Conservation (phyloP, 805 yeast genomes). For the Yamadazyma paraphyllophila region DNA sequence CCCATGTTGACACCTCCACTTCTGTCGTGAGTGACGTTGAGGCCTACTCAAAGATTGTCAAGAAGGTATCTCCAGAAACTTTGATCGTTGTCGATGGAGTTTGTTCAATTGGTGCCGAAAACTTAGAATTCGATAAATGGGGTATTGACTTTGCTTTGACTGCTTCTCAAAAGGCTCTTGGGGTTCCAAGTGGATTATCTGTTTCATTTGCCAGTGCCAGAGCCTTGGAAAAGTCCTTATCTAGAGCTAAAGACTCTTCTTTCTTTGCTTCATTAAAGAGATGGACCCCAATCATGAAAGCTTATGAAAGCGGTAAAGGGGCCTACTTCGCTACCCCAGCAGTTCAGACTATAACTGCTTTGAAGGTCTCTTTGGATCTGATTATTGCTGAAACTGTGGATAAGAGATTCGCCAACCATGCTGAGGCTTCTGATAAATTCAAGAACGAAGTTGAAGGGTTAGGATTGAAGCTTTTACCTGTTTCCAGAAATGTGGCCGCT, state of each 20-base stretch:
- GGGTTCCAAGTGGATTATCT: slow-evolving; percentile 90
- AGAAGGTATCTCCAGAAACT: slow-evolving; percentile 70
- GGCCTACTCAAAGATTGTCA: slow-evolving; percentile 59
- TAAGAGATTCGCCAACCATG: slow-evolving; percentile 62
- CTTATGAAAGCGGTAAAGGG: slow-evolving; percentile 74
- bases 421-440: slow-evolving; percentile 59
- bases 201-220: slow-evolving; percentile 73
- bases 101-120: slow-evolving; percentile 90
- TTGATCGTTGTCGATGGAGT: slow-evolving; percentile 90
- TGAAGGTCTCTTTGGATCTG: slow-evolving; percentile 72
- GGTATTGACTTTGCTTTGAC: slow-evolving; percentile 83
- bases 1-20: slow-evolving; percentile 96
- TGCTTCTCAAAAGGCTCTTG: slow-evolving; percentile 94
- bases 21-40: slow-evolving; percentile 81
- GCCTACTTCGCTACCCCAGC: slow-evolving; percentile 98
- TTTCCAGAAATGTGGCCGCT: slow-evolving; percentile 60
- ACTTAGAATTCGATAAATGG: slow-evolving; percentile 83
- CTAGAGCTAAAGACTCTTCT: slow-evolving; percentile 46
- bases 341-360: slow-evolving; percentile 78
- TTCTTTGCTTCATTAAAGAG: slow-evolving; percentile 71
- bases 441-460: slow-evolving; percentile 54
- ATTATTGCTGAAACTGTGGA: slow-evolving; percentile 57
- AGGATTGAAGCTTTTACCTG: slow-evolving; percentile 72
- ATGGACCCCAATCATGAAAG: slow-evolving; percentile 88
- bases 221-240: slow-evolving; percentile 62